phyloP scores from a whole-genome alignment of 2,329 filamentous ascomycete species.

The Colletotrichum musae region DNA sequence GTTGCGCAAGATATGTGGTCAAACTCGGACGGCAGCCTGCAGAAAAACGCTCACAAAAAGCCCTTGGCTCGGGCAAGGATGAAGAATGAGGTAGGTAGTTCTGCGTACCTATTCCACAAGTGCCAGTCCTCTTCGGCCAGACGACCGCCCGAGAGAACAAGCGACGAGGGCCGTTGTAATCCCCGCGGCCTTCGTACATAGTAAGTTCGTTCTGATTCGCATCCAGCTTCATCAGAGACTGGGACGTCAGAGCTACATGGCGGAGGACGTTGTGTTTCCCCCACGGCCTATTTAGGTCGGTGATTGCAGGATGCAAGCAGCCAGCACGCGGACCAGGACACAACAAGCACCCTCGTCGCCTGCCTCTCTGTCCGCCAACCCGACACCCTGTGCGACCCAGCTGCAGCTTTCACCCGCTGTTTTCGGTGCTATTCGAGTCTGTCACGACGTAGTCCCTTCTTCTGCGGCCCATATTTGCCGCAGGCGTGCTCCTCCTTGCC shows the following conservation, averaged over 20 bases:
- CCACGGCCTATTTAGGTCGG: not conserved
- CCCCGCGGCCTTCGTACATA: too few species aligned
- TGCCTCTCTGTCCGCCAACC: not conserved
- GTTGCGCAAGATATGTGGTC: not conserved
- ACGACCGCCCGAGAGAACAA: too few species aligned
- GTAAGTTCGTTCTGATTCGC: not conserved
- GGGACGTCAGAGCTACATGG: not conserved
- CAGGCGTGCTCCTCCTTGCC: conserved; percentile 1
- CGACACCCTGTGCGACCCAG: not conserved
- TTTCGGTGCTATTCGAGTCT: not conserved
- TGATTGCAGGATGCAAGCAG: conserved; percentile 31
- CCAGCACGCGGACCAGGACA: conserved; percentile 16
- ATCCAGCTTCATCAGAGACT: not conserved
- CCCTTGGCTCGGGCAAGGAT: conserved; percentile 1
- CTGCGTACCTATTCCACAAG: conserved; percentile 4
- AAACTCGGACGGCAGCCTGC: conserved; percentile 8
- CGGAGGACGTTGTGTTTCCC: not conserved
- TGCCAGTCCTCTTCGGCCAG: conserved; percentile 11
- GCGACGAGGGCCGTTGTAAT: too few species aligned
- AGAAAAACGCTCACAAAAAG: conserved; percentile 7
- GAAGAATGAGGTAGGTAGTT: conserved; percentile 3
- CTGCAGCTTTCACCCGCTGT: conserved; percentile 7
- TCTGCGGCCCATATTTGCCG: conserved; percentile 8
- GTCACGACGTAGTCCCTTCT: not conserved
- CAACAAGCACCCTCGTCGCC: not conserved